A percentile compares a stretch with the other conserved stretches of the same genome.
These are phyloP conservation scores for Cnidoscolus chayamansa DNA, from an alignment of 441 rosid species.

Conservation along the genomic window DNA sequence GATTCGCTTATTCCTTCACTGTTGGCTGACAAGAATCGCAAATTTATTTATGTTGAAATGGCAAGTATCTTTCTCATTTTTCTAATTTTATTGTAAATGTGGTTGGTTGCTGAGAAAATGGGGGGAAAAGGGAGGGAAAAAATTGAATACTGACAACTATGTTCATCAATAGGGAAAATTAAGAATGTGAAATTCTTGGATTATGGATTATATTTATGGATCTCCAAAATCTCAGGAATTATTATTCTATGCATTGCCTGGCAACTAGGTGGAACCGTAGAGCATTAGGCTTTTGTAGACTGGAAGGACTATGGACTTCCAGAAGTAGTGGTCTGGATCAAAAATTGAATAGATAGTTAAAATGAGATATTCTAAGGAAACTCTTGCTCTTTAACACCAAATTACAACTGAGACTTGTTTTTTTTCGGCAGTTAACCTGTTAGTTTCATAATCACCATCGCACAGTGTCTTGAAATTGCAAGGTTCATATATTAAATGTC, in stretches of 20 bases:
- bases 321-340: neutral
- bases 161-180: neutral
- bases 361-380: neutral
- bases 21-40: conserved; percentile 88
- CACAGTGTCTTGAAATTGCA: neutral
- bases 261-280: neutral
- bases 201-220: neutral
- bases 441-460: neutral
- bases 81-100: conserved; percentile 1
- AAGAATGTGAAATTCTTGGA: neutral
- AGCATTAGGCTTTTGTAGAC: conserved; percentile 5
- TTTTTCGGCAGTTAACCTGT: conserved; percentile 5
- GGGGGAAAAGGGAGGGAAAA: neutral
- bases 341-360: neutral
- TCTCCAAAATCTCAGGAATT: neutral
- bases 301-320: neutral
- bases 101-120: conserved; percentile 6
- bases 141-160: neutral
- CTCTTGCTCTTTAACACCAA: neutral
- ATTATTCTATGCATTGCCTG: neutral
- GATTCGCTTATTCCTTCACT: conserved; percentile 87
- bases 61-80: conserved; percentile 35
- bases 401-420: neutral
- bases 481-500: neutral
- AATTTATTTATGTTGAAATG: conserved; percentile 82